A percentile compares a stretch with the other conserved stretches of the same genome.
phyloP scores from a whole-genome alignment of 768 basidiomycete genomes.

The Hericium alpestre region DNA sequence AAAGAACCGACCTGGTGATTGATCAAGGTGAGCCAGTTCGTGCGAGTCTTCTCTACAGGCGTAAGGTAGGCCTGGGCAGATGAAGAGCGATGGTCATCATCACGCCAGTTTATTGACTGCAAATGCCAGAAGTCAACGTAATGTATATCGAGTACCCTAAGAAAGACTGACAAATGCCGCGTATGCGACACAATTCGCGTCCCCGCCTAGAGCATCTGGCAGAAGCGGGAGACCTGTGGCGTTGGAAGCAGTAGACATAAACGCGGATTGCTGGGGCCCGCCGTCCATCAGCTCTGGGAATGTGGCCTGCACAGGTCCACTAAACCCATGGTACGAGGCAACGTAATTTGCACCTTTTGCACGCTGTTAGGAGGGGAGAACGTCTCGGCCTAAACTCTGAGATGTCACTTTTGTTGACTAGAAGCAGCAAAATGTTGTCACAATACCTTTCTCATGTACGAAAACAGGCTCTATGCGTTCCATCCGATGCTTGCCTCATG shows the following conservation, averaged over 20 bases:
- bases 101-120: slow-evolving; percentile 21
- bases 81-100: slow-evolving; percentile 41
- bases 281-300: slow-evolving; percentile 45
- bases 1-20: slow-evolving; percentile 31
- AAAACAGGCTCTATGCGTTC: slow-evolving; percentile 4
- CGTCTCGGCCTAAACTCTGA: neutral
- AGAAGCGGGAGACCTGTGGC: neutral
- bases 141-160: neutral
- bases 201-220: neutral
- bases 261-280: slow-evolving; percentile 42
- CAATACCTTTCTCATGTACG: neutral
- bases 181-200: neutral
- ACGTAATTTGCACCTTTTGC: slow-evolving; percentile 17
- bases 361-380: neutral
- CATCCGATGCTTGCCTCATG: slow-evolving; percentile 17
- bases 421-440: too few species aligned
- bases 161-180: neutral
- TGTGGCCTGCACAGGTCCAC: slow-evolving; percentile 45
- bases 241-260: slow-evolving; percentile 27
- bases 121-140: neutral
- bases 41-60: slow-evolving; percentile 36
- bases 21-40: slow-evolving; percentile 39
- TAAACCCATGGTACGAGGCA: slow-evolving; percentile 37
- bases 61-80: slow-evolving; percentile 45
- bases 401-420: too few species aligned